Conservation (phyloP, 768 basidiomycete genomes). For the Boletus reticulatus region DNA sequence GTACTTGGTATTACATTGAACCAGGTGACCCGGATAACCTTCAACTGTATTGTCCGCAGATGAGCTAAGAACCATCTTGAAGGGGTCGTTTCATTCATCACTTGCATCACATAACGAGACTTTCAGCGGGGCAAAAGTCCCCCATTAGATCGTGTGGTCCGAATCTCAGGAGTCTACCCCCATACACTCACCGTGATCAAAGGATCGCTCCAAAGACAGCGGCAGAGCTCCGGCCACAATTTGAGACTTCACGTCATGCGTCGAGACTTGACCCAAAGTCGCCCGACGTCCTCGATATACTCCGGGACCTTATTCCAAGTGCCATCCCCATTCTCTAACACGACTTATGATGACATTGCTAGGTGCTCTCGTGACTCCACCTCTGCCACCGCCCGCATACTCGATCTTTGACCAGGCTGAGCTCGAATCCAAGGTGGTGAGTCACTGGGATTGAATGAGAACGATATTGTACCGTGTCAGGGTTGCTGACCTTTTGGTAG, state of each 20-base stretch:
- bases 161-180: neutral
- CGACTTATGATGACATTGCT: no score
- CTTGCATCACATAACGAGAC: constrained; percentile 62
- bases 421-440: no score
- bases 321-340: no score
- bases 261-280: no score
- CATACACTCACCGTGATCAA: neutral
- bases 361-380: no score
- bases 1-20: neutral
- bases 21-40: constrained; percentile 60
- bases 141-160: constrained; percentile 60
- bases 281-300: no score
- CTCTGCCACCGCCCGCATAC: no score
- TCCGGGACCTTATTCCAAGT: no score
- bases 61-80: constrained; percentile 17
- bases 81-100: constrained; percentile 79
- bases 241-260: constrained; percentile 55
- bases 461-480: no score
- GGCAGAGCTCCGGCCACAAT: constrained; percentile 57
- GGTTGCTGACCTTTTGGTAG: no score
- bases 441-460: no score
- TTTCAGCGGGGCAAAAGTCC: constrained; percentile 51
- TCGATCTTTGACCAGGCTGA: no score
- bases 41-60: constrained; percentile 74
- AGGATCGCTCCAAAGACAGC: constrained; percentile 60